A percentile compares a stretch with the other conserved stretches of the same genome.
These are phyloP conservation scores for Cymodocea nodosa DNA, from an alignment of 116 monocot species.

Conservation along the genomic window DNA sequence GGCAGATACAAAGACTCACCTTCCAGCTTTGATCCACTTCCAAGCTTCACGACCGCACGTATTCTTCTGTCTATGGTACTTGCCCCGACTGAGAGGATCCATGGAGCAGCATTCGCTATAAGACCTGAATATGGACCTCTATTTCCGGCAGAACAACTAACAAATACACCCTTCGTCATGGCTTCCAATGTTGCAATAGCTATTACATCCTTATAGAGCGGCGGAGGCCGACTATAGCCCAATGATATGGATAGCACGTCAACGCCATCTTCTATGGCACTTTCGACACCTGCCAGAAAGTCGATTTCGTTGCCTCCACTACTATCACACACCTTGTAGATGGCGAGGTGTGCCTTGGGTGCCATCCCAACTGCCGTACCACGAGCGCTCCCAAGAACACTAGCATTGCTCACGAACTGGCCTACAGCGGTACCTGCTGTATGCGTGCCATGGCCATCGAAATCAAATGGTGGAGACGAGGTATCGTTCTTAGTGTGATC, in stretches of 20 bases:
- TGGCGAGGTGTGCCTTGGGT: slow-evolving; percentile 14
- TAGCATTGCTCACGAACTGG: not conserved
- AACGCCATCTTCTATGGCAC: slow-evolving; percentile 25
- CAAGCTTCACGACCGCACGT: slow-evolving; percentile 19
- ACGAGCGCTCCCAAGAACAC: slow-evolving; percentile 1
- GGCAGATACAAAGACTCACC: slow-evolving; percentile 26
- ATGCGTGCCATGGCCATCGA: slow-evolving; percentile 3
- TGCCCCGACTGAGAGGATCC: slow-evolving; percentile 37
- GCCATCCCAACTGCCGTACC: slow-evolving; percentile 17
- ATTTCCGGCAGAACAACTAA: not conserved
- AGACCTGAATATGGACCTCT: not conserved
- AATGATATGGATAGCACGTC: not conserved
- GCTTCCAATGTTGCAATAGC: slow-evolving; percentile 13
- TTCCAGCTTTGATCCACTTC: slow-evolving; percentile 10
- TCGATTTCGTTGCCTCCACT: not conserved
- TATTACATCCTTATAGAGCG: not conserved
- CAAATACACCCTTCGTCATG: not conserved
- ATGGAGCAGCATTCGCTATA: slow-evolving; percentile 22
- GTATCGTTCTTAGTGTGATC: too few species aligned
- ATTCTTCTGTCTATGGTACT: slow-evolving; percentile 24
- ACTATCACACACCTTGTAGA: slow-evolving; percentile 11
- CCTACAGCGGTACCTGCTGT: slow-evolving; percentile 4
- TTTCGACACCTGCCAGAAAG: slow-evolving; percentile 25
- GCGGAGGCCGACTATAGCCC: too few species aligned
- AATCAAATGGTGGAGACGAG: not conserved